Evolutionary conservation across 2,329 filamentous ascomycete genomes (phyloP).

Genomic region (Mollisiaceae sp.): DNA sequence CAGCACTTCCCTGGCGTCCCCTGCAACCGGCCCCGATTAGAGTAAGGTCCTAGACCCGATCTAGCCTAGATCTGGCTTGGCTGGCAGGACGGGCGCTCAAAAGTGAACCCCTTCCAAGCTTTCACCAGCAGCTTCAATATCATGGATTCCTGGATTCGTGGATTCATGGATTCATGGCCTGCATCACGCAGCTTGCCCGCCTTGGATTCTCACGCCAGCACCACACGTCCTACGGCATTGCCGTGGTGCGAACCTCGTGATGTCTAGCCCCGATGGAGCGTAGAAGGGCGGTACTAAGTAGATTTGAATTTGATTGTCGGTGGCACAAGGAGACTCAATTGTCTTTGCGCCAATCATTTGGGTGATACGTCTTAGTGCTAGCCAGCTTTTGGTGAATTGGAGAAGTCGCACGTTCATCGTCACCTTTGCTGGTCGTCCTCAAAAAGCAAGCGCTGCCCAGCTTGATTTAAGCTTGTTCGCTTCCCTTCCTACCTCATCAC

Average conservation of each 20-base stretch:
- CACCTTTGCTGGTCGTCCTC: neutral
- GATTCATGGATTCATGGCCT: neutral
- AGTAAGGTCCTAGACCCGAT: neutral
- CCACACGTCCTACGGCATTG: constrained; percentile 5
- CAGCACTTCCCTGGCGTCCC: constrained; percentile 11
- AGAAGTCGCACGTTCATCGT: neutral
- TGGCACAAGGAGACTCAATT: neutral
- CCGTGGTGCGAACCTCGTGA: neutral
- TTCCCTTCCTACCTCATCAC: constrained; percentile 6
- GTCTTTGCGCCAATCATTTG: neutral
- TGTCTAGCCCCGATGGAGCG: neutral
- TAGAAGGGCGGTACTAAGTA: constrained; percentile 6
- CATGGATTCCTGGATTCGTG: too few relatives aligned
- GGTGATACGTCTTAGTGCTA: neutral
- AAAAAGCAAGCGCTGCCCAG: constrained; percentile 6
- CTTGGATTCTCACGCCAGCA: neutral
- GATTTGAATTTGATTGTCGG: neutral
- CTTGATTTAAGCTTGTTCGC: constrained; percentile 12
- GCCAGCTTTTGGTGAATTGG: constrained; percentile 8
- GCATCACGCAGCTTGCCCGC: constrained; percentile 10
- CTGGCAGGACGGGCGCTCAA: neutral
- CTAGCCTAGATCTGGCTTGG: neutral
- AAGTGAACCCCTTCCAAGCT: neutral
- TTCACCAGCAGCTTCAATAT: constrained; percentile 1
- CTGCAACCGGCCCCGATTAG: neutral